Base-by-base conservation (phyloP, 83 land plant species). In the Larix sibirica region DNA sequence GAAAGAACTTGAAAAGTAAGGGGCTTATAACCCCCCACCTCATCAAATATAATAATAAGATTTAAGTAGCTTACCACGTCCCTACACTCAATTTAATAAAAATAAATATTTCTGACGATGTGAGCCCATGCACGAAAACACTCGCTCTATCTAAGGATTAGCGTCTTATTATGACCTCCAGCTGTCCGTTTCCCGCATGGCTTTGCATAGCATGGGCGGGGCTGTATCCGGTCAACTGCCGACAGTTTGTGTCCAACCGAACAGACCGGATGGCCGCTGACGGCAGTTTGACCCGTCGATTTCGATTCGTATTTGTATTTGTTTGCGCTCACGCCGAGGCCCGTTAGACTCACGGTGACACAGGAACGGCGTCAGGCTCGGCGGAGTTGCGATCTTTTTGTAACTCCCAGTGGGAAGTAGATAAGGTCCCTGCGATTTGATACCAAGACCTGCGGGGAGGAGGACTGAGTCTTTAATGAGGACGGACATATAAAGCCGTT, bases 211-310 rank as follows among this genome's bases (percentile, higher is more conserved):
- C 13, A 9, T 50, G 13, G 33, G 31, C 16, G 14, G 24, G 69
- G 69, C 14, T 10, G 31, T 26, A 26, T 3, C 31, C 33, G 14
- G 69, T 66, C 33, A 66, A 66, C 33, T 26, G 33, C 14, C 66
- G 24, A 63, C 24, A 4, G 28, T 24, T 24, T 66, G 14, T 26
- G 24, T 66, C 24, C 24, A 24, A 3, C 4, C 24, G 69, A 31
- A 31, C 3, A 24, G 13, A 1, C 69, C 33, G 31, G 69, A 50
- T 10, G 13, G 69, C 33, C 69, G 69, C 33, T 9, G 69, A 66
- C 69, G 69, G 69, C 33, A 66, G 69, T 66, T 66, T 50, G 69
- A 66, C 69, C 69, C 56, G 56, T 50, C 56, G 56, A 50, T 50
- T 50, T 50, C 56, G 56, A 50, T 50, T 50, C 56, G 56, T 50